Evolutionary conservation across 2,329 filamentous ascomycete species (phyloP).

Genomic region (Cordyceps cicadae): DNA sequence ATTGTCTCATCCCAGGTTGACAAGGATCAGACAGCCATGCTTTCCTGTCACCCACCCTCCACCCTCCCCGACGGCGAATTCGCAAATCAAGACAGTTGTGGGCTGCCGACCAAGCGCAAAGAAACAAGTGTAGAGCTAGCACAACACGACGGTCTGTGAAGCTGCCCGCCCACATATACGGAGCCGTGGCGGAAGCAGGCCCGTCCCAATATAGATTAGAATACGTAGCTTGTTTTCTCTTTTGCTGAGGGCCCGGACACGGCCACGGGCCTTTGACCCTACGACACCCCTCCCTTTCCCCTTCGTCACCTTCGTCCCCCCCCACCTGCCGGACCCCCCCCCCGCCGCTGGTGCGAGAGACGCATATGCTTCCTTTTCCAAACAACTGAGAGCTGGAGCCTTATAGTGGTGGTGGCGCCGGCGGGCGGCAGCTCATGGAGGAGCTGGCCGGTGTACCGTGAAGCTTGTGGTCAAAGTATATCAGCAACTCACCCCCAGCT

Average conservation of each 20-base stretch:
- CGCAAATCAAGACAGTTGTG: not conserved
- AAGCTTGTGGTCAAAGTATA: constrained; percentile 1
- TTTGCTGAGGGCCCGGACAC: no score
- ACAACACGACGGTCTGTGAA: no score
- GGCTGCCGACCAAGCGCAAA: not conserved
- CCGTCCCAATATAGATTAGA: no score
- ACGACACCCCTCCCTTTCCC: not conserved
- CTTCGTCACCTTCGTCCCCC: not conserved
- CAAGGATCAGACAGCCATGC: not conserved
- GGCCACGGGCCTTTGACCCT: no score
- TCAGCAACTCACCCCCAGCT: not conserved
- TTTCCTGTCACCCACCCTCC: not conserved
- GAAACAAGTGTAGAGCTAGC: not conserved
- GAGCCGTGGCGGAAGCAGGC: no score
- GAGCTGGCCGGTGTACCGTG: not conserved
- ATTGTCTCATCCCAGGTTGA: constrained; percentile 10
- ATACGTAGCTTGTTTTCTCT: no score
- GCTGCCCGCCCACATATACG: no score
- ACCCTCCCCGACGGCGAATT: not conserved
- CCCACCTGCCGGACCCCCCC: not conserved
- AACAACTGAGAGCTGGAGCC: not conserved
- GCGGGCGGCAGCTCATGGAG: not conserved
- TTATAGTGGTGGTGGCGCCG: not conserved
- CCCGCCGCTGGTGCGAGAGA: not conserved
- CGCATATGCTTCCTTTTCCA: constrained; percentile 1